Conservation (phyloP, 2,329 filamentous ascomycete species). For the Stromatinia cepivora region DNA sequence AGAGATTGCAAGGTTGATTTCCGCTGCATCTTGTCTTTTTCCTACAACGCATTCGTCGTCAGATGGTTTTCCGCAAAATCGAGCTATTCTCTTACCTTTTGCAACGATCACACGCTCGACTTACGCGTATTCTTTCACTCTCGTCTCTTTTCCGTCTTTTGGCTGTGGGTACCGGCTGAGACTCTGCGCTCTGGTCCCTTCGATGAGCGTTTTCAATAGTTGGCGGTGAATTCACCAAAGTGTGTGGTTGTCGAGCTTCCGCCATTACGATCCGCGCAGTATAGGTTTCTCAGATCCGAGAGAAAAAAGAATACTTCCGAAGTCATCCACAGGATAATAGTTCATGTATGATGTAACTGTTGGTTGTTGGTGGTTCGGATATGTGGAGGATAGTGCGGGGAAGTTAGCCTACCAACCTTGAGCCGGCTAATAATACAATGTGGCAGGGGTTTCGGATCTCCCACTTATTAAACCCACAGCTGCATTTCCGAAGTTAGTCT, state of each 20-base stretch:
- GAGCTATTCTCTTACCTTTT: slow-evolving; percentile 45
- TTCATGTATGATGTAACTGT: slow-evolving; percentile 1
- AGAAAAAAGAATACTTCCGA: slow-evolving; percentile 6
- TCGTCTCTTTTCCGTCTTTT: slow-evolving; percentile 31
- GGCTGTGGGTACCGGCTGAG: background rate
- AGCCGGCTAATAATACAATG: background rate
- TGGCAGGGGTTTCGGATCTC: slow-evolving; percentile 1
- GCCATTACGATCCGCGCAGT: slow-evolving; percentile 1
- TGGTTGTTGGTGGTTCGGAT: slow-evolving; percentile 9
- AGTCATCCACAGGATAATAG: background rate
- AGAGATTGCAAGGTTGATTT: slow-evolving; percentile 44
- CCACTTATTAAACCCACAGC: background rate
- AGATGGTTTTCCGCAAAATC: background rate
- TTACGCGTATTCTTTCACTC: slow-evolving; percentile 42
- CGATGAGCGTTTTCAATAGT: background rate
- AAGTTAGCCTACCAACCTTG: background rate
- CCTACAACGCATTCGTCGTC: slow-evolving; percentile 27
- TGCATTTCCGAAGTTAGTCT: background rate
- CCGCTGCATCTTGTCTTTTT: slow-evolving; percentile 47
- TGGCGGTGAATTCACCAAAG: background rate
- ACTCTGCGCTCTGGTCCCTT: background rate
- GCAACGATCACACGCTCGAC: slow-evolving; percentile 50
- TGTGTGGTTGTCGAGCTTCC: slow-evolving; percentile 1
- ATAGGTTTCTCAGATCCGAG: background rate
- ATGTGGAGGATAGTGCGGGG: slow-evolving; percentile 6